Percentiles rank a stretch among this genome's conserved stretches.
Evolutionary conservation across 495 filamentous ascomycete genomes (phyloP).

Genomic region (Penicillium manginii): DNA sequence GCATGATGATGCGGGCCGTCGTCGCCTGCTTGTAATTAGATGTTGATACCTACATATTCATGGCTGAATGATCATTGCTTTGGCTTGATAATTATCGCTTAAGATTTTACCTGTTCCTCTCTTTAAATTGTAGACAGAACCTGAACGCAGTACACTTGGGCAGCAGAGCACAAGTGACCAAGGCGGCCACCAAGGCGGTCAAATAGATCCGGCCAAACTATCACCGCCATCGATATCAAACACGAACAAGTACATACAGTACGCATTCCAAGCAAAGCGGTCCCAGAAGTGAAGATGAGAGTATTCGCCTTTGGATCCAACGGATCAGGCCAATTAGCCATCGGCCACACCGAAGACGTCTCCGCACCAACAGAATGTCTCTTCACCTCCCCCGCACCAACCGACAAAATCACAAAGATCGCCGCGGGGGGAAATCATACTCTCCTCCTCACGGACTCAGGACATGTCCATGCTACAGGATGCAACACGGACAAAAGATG

Average conservation of each 20-base stretch:
- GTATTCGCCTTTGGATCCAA: conserved; percentile 93
- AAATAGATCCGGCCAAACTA: conserved; percentile 4
- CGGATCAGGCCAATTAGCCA: conserved; percentile 81
- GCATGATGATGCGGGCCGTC: conserved; percentile 22
- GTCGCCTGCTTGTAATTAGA: conserved; percentile 27
- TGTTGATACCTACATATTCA: conserved; percentile 29
- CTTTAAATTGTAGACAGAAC: no score
- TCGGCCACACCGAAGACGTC: conserved; percentile 75
- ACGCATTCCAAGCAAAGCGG: background rate
- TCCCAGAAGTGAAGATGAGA: conserved; percentile 29
- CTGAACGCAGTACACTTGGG: no score
- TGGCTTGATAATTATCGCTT: conserved; percentile 1
- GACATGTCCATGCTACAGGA: conserved; percentile 66
- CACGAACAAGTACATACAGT: background rate
- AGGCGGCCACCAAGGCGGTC: conserved; percentile 10
- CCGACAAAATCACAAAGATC: conserved; percentile 45
- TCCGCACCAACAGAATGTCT: conserved; percentile 65
- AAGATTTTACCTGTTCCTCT: no score
- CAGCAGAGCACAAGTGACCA: no score
- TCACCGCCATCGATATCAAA: conserved; percentile 1
- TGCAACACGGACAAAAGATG: conserved; percentile 56
- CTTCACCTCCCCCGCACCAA: conserved; percentile 35
- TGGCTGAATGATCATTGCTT: conserved; percentile 18
- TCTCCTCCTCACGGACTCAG: conserved; percentile 62
- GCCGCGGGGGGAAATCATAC: conserved; percentile 89